These are phyloP conservation scores for Porogramme epimiltina DNA, from an alignment of 1,284 basidiomycete species.

Conservation along the genomic window DNA sequence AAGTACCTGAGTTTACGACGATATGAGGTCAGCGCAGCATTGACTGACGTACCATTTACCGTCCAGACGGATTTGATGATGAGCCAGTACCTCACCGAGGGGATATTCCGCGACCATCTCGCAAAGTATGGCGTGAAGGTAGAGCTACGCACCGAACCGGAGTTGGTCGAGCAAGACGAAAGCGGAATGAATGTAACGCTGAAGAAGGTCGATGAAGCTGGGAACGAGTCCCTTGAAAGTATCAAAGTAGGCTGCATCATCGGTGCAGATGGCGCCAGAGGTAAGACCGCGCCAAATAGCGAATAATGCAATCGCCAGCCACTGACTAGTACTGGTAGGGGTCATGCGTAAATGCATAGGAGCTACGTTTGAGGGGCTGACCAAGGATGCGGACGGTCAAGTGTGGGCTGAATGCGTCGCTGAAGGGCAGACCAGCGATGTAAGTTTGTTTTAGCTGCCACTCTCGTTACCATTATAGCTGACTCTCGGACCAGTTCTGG, in stretches of 20 bases:
- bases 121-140: slow-evolving; percentile 27
- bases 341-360: slow-evolving; percentile 30
- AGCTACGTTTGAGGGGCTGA: slow-evolving; percentile 35
- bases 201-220: slow-evolving; percentile 3
- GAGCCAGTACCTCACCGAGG: slow-evolving; percentile 29
- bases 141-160: slow-evolving; percentile 33
- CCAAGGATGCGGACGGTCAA: slow-evolving; percentile 30
- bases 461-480: no score
- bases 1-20: not conserved
- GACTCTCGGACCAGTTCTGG: slow-evolving; percentile 27
- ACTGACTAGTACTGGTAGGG: not conserved
- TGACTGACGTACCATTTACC: not conserved
- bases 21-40: not conserved
- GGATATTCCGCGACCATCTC: slow-evolving; percentile 33
- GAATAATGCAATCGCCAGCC: not conserved
- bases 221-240: slow-evolving; percentile 11
- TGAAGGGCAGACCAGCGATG: slow-evolving; percentile 26
- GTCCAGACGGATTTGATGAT: not conserved
- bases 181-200: slow-evolving; percentile 25
- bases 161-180: slow-evolving; percentile 26
- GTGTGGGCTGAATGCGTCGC: slow-evolving; percentile 35
- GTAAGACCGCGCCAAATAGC: slow-evolving; percentile 17
- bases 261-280: slow-evolving; percentile 40
- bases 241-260: slow-evolving; percentile 31
- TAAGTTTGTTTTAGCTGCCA: slow-evolving; percentile 4